Evolutionary conservation across 495 filamentous ascomycete species (phyloP).

Genomic region (Xylona heveae): DNA sequence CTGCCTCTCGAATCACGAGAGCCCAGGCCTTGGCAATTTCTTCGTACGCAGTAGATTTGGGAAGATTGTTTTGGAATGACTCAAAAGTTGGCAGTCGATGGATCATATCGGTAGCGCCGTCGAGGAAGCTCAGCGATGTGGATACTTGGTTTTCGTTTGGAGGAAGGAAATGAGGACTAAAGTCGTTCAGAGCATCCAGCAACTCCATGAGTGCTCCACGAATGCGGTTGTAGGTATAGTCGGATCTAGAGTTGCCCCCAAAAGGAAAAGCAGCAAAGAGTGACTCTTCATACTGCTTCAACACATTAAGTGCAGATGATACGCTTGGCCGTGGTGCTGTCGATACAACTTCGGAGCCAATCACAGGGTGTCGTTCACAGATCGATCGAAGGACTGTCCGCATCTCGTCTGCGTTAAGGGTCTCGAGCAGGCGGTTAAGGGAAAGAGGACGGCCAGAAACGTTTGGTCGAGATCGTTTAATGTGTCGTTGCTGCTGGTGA

Average conservation of each 20-base stretch:
- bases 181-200: conserved; percentile 77
- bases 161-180: conserved; percentile 85
- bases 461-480: conserved; percentile 44
- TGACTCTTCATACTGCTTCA: conserved; percentile 58
- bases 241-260: conserved; percentile 59
- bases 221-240: conserved; percentile 90
- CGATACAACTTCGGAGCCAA: conserved; percentile 62
- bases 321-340: conserved; percentile 72
- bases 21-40: conserved; percentile 90
- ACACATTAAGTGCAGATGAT: conserved; percentile 51
- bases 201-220: conserved; percentile 59
- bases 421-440: conserved; percentile 73
- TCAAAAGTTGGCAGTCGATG: conserved; percentile 78
- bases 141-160: conserved; percentile 68
- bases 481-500: too few relatives aligned
- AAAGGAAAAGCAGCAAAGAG: conserved; percentile 71
- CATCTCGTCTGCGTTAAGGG: conserved; percentile 63
- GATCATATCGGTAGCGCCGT: conserved; percentile 73
- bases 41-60: conserved; percentile 88
- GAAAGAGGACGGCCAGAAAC: conserved; percentile 57
- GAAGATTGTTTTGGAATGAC: conserved; percentile 62
- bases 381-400: conserved; percentile 66
- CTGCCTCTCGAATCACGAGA: conserved; percentile 73
- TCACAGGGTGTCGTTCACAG: conserved; percentile 69
- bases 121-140: conserved; percentile 63